These are phyloP conservation scores for Cordyceps militaris DNA, from an alignment of 2,329 filamentous ascomycete species.

Conservation along the genomic window DNA sequence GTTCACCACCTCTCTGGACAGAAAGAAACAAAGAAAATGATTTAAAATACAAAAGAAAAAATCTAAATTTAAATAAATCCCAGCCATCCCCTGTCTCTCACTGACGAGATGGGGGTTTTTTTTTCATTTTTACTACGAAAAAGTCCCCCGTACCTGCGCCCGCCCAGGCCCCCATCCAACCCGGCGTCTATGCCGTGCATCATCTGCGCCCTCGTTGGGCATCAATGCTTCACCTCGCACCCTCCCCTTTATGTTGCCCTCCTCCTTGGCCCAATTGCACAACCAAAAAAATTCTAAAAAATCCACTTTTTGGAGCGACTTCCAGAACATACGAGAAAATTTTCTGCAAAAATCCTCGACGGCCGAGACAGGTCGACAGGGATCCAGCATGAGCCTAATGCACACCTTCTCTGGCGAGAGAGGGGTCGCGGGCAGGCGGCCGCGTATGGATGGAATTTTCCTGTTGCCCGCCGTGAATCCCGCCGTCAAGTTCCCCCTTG, in stretches of 20 bases:
- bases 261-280: neutral
- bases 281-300: slow-evolving; percentile 1
- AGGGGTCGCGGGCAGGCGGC: neutral
- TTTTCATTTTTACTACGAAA: neutral
- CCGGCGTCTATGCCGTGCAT: slow-evolving; percentile 10
- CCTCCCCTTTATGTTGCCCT: neutral
- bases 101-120: neutral
- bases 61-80: neutral
- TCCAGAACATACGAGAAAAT: slow-evolving; percentile 7
- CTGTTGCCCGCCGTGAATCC: neutral
- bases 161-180: neutral
- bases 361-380: slow-evolving; percentile 1
- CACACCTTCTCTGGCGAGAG: neutral
- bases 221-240: slow-evolving; percentile 8
- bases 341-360: slow-evolving; percentile 2
- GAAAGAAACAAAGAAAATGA: neutral
- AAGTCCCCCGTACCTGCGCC: slow-evolving; percentile 7
- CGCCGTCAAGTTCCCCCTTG: neutral
- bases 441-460: neutral
- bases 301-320: slow-evolving; percentile 6
- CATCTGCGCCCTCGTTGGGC: slow-evolving; percentile 9
- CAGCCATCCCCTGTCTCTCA: neutral
- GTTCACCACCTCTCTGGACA: neutral
- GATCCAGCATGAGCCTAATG: slow-evolving; percentile 10
- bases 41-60: neutral